Base-by-base conservation (phyloP, 768 basidiomycete species). In the Hericium coralloides region DNA sequence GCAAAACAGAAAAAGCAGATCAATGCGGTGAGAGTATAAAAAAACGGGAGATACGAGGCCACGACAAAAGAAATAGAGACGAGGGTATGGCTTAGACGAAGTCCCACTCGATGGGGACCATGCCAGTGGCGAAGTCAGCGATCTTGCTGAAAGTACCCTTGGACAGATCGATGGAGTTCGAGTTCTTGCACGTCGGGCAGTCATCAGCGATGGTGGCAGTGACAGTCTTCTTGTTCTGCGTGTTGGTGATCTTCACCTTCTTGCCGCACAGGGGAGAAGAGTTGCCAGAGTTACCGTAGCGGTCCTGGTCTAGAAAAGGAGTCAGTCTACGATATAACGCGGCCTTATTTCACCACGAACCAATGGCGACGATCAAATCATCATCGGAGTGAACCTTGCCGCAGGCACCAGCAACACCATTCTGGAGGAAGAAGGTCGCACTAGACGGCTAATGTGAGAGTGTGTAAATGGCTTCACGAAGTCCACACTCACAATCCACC, bases 381-480 rank as follows among this genome's bases (percentile, higher is more conserved):
- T 14, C 63, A 70, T 95, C 94, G 2, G 65, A 57, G 76, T 82
- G 68, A 37, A 72, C 64, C 31, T 54, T 61, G 48, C 94, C 95
- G 69, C 95, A 97, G 6, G 90, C 88, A 55, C 94, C 94, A 8
- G 88, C 74, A 39, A 75, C 75, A 49, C 86, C 87, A 49, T 80
- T 72, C 75, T 74, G 72, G 57, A 15, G 55, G 66, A 67, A 72
- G 72, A 64, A 80, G 55, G 79, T 80, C 10, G 72, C 79, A 59
- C 69, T 71, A 57, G 14, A 20, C 39, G 2, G 31, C 15, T 18
- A 18, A 23, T 9, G 12, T 55, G 12, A 62, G 36, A 15, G 38
- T 23, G 23, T 37, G 39, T 22, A 2, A 38, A 47, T 5, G 10
- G 14, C 17, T 4, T 10, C 15, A 23, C 10, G 17, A 18, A 9